These are phyloP conservation scores for Botryobasidium botryosum DNA, from an alignment of 768 basidiomycete species.

Conservation along the genomic window DNA sequence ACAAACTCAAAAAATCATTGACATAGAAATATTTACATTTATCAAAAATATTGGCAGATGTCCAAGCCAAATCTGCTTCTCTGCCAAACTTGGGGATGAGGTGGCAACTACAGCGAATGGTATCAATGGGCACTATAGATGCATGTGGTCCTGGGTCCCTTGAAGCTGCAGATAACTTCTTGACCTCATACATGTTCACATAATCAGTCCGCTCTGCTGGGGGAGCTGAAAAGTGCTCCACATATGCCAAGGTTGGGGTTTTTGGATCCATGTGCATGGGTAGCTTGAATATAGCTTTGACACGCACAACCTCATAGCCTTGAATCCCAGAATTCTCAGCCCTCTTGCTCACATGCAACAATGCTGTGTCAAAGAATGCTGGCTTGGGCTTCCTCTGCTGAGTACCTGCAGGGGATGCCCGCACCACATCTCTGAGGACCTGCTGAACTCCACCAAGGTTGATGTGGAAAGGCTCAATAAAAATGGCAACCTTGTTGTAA, in stretches of 20 bases:
- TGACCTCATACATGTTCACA: no score
- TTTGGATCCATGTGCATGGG: no score
- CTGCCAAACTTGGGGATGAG: conserved; percentile 17
- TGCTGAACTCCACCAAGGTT: not conserved
- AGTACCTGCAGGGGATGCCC: not conserved
- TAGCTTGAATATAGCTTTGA: no score
- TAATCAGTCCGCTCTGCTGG: no score
- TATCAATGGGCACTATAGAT: conserved; percentile 15
- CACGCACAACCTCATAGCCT: no score
- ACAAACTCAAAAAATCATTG: conserved; percentile 6
- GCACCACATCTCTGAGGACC: not conserved
- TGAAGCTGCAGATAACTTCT: no score
- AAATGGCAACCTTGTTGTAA: not conserved
- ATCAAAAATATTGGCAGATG: conserved; percentile 14
- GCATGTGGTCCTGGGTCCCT: conserved; percentile 7
- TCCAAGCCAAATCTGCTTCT: conserved; percentile 11
- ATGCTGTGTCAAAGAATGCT: conserved; percentile 8
- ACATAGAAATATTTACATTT: conserved; percentile 11
- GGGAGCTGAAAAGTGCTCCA: no score
- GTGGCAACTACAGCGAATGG: conserved; percentile 20
- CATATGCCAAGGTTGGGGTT: no score
- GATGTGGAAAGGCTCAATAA: not conserved
- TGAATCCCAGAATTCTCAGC: no score
- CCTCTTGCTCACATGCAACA: no score
- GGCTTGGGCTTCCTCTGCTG: not conserved